Evolutionary conservation across 108 stramenopile genomes (phyloP).

Genomic region (Cylindrotheca closterium): DNA sequence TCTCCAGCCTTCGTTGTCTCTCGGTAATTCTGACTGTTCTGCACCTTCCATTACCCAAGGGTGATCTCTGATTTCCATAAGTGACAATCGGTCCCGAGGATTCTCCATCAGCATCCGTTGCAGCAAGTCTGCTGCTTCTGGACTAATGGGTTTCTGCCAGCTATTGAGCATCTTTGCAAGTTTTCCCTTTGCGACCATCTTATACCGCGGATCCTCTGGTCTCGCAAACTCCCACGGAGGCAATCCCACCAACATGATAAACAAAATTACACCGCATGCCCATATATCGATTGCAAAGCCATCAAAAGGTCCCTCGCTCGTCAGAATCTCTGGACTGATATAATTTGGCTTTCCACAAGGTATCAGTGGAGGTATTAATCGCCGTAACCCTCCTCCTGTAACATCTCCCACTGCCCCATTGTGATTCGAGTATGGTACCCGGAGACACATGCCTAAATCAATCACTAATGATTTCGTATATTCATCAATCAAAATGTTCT

Average conservation of each 20-base stretch:
- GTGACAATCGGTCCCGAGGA: slow-evolving; percentile 64
- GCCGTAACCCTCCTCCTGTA: slow-evolving; percentile 48
- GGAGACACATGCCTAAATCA: slow-evolving; percentile 83
- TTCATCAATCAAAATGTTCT: slow-evolving; percentile 73
- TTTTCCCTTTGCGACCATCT: slow-evolving; percentile 42
- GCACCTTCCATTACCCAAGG: slow-evolving; percentile 64
- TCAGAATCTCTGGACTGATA: slow-evolving; percentile 86
- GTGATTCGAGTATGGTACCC: slow-evolving; percentile 71
- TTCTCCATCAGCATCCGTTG: slow-evolving; percentile 76
- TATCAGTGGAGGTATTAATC: slow-evolving; percentile 74
- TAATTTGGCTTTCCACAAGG: slow-evolving; percentile 95
- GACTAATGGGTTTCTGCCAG: slow-evolving; percentile 59
- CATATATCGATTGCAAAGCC: slow-evolving; percentile 91
- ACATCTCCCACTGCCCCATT: slow-evolving; percentile 49
- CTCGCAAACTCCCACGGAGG: slow-evolving; percentile 76
- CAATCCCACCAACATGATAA: slow-evolving; percentile 82
- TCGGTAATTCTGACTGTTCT: not conserved
- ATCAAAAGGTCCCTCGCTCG: slow-evolving; percentile 59
- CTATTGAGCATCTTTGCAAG: slow-evolving; percentile 47
- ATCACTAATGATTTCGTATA: slow-evolving; percentile 61
- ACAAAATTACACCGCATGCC: slow-evolving; percentile 88
- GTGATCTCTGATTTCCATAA: slow-evolving; percentile 74
- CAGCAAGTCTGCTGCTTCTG: slow-evolving; percentile 57
- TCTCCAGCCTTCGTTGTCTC: slow-evolving; percentile 28
- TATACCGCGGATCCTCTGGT: slow-evolving; percentile 49